Base-by-base conservation (phyloP, 2,329 filamentous ascomycete species). In the Penicillium crustosum region DNA sequence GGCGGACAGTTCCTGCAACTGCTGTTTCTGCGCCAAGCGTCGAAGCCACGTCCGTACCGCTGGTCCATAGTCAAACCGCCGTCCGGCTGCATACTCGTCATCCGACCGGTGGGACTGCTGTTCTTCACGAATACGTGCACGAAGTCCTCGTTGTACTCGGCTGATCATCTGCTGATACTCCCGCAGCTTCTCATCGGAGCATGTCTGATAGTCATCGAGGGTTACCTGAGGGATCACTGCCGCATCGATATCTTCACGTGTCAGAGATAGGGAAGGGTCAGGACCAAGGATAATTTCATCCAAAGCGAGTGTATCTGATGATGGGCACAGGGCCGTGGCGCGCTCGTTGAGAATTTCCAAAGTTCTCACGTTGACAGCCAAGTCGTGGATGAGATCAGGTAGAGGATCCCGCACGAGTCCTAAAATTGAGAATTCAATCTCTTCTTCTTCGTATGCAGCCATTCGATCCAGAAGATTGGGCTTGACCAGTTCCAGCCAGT, bases 401-500 rank as follows among this genome's bases (percentile, higher is more conserved):
- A 89, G 73, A 0, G 90, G 87, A 57, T 88, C 89, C 57, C 84
- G 83, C 61, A 88, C 89, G 2, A 96, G 77, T 25, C 90, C 87
- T 49, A 96, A 80, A 38, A 96, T 83, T 61, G 86, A 92, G 75
- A 91, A 95, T n/a, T 87, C 83, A 31, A 90, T 82, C 52, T 86
- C 81, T 12, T 81, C 84, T 35, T 85, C 86, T 61, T 85, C 83
- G 61, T 88, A 86, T 59, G 85, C 81, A 9, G 81, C 74, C 82
- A 95, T 93, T 44, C 89, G 83, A 1, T 80, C 77, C 51, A 85
- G 75, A 53, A 96, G 88, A 9, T 87, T 82, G 0, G 85, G 83
- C 51, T 81, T 82, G 1, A 86, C 89, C 7, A 88, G 73, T 2
- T 77, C 73, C 4, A 91, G 80, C 92, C 92, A 96, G 66, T 88